Base-by-base conservation (phyloP, 768 basidiomycete species). In the Phaeotremella fagi region DNA sequence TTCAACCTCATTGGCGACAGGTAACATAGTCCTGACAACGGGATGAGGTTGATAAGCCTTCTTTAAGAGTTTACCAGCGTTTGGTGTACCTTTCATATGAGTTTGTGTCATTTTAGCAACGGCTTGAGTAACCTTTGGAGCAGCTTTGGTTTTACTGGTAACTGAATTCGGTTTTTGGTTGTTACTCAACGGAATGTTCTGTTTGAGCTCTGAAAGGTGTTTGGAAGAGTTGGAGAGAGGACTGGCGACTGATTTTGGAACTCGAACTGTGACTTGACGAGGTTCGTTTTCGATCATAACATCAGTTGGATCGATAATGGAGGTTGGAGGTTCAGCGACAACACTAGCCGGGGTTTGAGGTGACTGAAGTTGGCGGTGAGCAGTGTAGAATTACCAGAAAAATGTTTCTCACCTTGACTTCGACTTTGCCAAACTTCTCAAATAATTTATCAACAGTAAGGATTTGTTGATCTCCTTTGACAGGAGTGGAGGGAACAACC, bases 391-490 rank as follows among this genome's bases (percentile, higher is more conserved):
- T 20, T 15, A 36, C 38, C 48, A 50, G 22, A 22, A 33, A 29
- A 29, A 14, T 20, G 11, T 3, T n/a, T 33, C 54, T 60, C 48
- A 56, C 49, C 7, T 42, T 42, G 6, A 12, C 38, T 7, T 41
- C 38, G 26, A 38, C 55, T 16, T 29, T 37, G 15, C 35, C 44
- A 36, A 68, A 65, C 47, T 59, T 60, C 45, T 64, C 60, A 37
- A 65, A 61, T 2, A 68, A 48, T 22, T 33, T 45, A 47, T 64
- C 63, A 20, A 68, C 63, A 0, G 61, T 67, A 60, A 67, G 61
- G 35, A 61, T 45, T 2, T 47, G 16, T 18, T 41, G 12, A 12
- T 24, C 14, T 48, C 26, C 36, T 31, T 20, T 20, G 16, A 16
- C n/a, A 22, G 15, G 25, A 46, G 7, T 5, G 45, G 22, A 23